Conservation (phyloP, 176 grass and related monocot species). For the Thinopyrum elongatum region DNA sequence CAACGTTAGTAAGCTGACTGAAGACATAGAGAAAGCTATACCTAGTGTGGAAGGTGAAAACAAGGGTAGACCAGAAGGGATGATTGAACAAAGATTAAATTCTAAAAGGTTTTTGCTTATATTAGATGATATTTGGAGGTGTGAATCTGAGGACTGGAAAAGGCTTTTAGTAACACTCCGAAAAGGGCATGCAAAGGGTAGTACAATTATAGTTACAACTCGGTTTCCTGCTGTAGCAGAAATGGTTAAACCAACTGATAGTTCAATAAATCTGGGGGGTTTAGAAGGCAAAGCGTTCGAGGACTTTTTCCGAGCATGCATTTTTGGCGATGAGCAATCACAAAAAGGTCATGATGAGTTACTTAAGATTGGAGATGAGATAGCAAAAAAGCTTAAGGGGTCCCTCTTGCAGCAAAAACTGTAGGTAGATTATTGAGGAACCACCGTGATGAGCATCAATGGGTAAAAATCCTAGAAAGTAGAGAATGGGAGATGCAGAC, state of each 20-base stretch:
- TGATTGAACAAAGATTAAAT: neutral
- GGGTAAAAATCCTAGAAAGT: slow-evolving; percentile 17
- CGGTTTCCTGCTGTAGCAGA: neutral
- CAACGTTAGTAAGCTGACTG: neutral
- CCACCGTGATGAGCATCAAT: neutral
- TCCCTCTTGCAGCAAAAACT: slow-evolving; percentile 26
- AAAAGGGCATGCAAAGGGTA: neutral
- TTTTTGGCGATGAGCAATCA: neutral
- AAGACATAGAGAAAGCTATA: neutral
- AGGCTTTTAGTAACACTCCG: neutral
- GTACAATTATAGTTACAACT: slow-evolving; percentile 17
- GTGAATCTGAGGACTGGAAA: slow-evolving; percentile 1
- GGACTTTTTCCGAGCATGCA: slow-evolving; percentile 3
- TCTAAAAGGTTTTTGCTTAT: slow-evolving; percentile 11
- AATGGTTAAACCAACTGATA: neutral
- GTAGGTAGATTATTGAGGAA: slow-evolving; percentile 20
- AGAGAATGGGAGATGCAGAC: slow-evolving; percentile 24
- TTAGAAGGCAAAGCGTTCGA: neutral
- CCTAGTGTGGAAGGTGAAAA: neutral
- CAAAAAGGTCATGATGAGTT: neutral
- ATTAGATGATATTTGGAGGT: slow-evolving; percentile 29
- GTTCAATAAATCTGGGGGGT: neutral
- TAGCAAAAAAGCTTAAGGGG: neutral
- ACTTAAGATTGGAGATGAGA: neutral
- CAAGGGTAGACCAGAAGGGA: fast-evolving